These are phyloP conservation scores for Penicillium pancosmium DNA, from an alignment of 495 filamentous ascomycete genomes.

Conservation along the genomic window DNA sequence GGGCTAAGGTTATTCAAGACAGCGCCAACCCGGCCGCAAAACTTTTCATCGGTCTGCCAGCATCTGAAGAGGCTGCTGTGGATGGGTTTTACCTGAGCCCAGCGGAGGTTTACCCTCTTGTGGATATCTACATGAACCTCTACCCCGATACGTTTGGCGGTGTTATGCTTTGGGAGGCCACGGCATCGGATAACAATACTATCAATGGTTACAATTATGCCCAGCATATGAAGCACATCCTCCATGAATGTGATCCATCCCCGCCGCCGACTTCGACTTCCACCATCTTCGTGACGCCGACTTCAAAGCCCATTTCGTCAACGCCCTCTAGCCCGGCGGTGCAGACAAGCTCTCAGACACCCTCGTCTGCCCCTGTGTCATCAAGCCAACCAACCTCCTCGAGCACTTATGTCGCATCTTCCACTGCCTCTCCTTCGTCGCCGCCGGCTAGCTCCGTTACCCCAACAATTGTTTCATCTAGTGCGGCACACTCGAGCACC, in stretches of 20 bases:
- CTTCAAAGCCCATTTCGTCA: constrained; percentile 21
- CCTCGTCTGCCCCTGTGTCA: neutral
- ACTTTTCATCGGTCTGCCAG: constrained; percentile 66
- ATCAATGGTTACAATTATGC: constrained; percentile 47
- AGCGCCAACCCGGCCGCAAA: constrained; percentile 62
- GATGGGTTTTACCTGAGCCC: constrained; percentile 49
- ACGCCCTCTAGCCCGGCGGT: constrained; percentile 21
- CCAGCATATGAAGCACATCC: constrained; percentile 45
- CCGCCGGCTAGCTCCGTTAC: constrained; percentile 2
- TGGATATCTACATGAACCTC: constrained; percentile 51
- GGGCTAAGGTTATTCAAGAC: constrained; percentile 64
- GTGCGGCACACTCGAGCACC: neutral
- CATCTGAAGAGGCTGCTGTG: constrained; percentile 36
- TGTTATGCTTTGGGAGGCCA: constrained; percentile 75
- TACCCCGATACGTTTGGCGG: constrained; percentile 64
- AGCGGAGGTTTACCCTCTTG: constrained; percentile 49
- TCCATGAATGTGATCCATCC: constrained; percentile 36
- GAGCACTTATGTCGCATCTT: neutral
- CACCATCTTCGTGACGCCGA: constrained; percentile 23
- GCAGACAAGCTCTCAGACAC: constrained; percentile 13
- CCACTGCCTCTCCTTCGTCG: neutral
- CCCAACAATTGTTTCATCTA: constrained; percentile 14
- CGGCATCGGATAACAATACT: constrained; percentile 50
- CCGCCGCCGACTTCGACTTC: constrained; percentile 20
- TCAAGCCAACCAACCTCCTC: neutral